These are phyloP conservation scores for Megacollybia marginata DNA, from an alignment of 768 basidiomycete genomes.

Conservation along the genomic window DNA sequence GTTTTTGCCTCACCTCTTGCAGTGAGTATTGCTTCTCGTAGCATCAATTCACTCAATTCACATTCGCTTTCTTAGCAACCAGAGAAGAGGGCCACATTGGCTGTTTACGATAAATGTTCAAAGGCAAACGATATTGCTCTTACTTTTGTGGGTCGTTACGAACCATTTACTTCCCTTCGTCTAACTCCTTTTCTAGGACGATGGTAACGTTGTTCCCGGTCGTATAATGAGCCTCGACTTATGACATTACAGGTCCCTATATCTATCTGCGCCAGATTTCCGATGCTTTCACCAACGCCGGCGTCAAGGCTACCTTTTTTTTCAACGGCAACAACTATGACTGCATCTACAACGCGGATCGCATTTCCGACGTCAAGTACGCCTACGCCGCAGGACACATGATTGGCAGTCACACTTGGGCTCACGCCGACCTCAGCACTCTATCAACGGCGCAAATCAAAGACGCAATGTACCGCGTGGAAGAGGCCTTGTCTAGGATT, in stretches of 20 bases:
- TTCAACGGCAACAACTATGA: conserved; percentile 18
- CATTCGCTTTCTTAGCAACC: too few species aligned
- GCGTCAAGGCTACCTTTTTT: conserved; percentile 22
- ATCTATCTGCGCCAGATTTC: conserved; percentile 1
- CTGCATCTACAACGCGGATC: conserved; percentile 18
- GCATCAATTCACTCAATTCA: too few species aligned
- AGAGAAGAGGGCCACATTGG: too few species aligned
- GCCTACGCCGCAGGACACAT: conserved; percentile 20
- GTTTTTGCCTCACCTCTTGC: too few species aligned
- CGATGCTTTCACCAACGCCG: conserved; percentile 2
- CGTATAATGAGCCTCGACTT: too few species aligned
- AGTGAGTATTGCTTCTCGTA: too few species aligned
- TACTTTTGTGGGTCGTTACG: too few species aligned
- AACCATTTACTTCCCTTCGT: too few species aligned
- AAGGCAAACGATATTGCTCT: too few species aligned
- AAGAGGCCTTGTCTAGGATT: conserved; percentile 17
- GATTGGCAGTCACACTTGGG: conserved; percentile 24
- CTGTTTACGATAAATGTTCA: too few species aligned
- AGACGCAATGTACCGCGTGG: conserved; percentile 5
- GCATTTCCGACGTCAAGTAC: conserved; percentile 9
- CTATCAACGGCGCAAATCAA: conserved; percentile 7
- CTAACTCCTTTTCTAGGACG: too few species aligned
- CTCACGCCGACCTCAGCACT: conserved; percentile 15
- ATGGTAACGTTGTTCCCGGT: too few species aligned
- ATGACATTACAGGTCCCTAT: neutral